Base-by-base conservation (phyloP, 257 asterid genomes). In the Vinca minor region DNA sequence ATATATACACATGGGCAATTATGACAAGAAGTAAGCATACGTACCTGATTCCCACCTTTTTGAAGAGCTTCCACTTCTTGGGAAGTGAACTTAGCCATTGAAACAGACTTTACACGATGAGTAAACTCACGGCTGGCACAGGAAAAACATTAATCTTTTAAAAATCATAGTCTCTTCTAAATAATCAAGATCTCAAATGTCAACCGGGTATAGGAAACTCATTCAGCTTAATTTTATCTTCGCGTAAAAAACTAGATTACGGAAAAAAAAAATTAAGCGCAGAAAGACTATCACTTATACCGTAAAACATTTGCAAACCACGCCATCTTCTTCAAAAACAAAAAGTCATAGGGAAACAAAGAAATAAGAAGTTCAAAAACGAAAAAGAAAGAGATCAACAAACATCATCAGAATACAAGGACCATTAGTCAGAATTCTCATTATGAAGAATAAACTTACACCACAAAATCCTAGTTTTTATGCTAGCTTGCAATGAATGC, bases 1-100 rank as follows among this genome's bases (percentile, higher is more conserved):
- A 45, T 3, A 42, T 9, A n/a, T 9, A 58, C 9, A n/a, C 42
- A 53, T 34, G 36, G 8, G 28, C 44, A 23, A 63, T 48, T 15
- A 26, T 35, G 28, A 29, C 10, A 7, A 21, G 50, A 3, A 12
- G 11, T 62, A 56, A 39, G 62, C 41, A 62, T 32, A n/a, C 25
- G 28, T 79, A 85, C 98, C 96, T 92, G 98, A 77, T 92, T 92
- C 38, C 98, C 96, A 39, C 98, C 98, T 63, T 78, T 87, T 67
- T 91, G 96, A 76, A 91, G 96, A 79, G 93, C 85, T 69, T 92
- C 95, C 76, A 92, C 95, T 83, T 92, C 98, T 73, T 87, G 95
- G 47, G 83, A 80, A 65, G 93, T 82, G 70, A 92, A 92, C 77
- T 84, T 92, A 64, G 98, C 84, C 98, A 92, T 92, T 55, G 98